phyloP scores from a whole-genome alignment of 2,329 filamentous ascomycete genomes.

The Phialocephala subalpina region DNA sequence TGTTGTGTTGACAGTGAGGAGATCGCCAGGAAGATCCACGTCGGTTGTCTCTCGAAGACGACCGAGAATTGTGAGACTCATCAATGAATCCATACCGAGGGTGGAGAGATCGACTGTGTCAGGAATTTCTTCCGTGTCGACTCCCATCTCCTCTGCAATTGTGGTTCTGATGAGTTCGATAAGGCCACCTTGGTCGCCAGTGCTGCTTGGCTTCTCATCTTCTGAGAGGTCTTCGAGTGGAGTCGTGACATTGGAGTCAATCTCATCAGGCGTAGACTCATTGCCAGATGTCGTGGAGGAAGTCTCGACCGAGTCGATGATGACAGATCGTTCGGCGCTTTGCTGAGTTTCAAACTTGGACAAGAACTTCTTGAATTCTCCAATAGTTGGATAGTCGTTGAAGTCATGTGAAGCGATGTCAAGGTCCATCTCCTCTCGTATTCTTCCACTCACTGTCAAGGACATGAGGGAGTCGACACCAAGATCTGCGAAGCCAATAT shows the following conservation, averaged over 20 bases:
- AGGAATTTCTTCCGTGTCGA: slow-evolving; percentile 69
- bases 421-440: slow-evolving; percentile 65
- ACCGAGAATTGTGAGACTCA: slow-evolving; percentile 63
- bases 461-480: slow-evolving; percentile 70
- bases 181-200: slow-evolving; percentile 44
- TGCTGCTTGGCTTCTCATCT: slow-evolving; percentile 54
- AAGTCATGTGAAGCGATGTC: slow-evolving; percentile 48
- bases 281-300: slow-evolving; percentile 12
- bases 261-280: slow-evolving; percentile 49
- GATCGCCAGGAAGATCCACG: slow-evolving; percentile 62
- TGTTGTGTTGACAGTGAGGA: slow-evolving; percentile 67
- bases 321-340: slow-evolving; percentile 3
- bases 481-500: slow-evolving; percentile 63
- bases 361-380: slow-evolving; percentile 57
- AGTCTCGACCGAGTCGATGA: slow-evolving; percentile 21
- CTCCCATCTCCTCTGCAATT: slow-evolving; percentile 75
- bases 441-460: slow-evolving; percentile 62
- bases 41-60: slow-evolving; percentile 62
- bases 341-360: slow-evolving; percentile 47
- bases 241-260: slow-evolving; percentile 60
- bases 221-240: slow-evolving; percentile 54
- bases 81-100: slow-evolving; percentile 66
- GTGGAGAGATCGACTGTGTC: slow-evolving; percentile 62
- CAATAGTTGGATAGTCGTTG: slow-evolving; percentile 59
- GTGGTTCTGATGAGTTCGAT: slow-evolving; percentile 67